Conservation (phyloP, 2,329 filamentous ascomycete species). For the Penicillium sp. region DNA sequence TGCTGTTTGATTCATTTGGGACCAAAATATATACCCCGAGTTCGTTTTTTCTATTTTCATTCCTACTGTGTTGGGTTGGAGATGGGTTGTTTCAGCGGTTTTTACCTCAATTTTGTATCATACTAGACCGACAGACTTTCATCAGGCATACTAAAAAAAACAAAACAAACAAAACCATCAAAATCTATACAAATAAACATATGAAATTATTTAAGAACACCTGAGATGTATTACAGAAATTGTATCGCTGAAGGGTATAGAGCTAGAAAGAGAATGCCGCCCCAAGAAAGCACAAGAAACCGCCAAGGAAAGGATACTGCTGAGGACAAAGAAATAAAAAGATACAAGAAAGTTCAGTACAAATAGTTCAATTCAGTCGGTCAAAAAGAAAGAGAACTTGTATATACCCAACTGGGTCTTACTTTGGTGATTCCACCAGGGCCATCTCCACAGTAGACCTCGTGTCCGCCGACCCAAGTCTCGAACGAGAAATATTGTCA, state of each 20-base stretch:
- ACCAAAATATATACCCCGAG: not conserved
- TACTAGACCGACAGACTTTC: not conserved
- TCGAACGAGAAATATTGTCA: not conserved
- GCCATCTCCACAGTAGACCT: constrained; percentile 12
- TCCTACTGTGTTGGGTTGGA: not conserved
- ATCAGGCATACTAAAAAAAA: not conserved
- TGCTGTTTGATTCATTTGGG: not conserved
- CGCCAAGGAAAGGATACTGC: not conserved
- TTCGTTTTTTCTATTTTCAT: not conserved
- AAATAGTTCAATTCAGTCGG: not conserved
- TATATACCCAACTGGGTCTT: not conserved
- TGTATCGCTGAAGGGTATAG: constrained; percentile 1
- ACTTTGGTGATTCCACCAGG: constrained; percentile 2
- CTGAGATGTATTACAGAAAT: not conserved
- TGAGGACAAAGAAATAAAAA: not conserved
- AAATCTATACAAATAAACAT: not conserved
- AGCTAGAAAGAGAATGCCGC: not conserved
- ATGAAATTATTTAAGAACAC: not conserved
- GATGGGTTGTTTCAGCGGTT: not conserved
- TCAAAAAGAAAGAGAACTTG: not conserved
- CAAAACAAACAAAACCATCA: not conserved
- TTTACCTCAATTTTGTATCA: not conserved
- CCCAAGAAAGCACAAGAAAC: not conserved
- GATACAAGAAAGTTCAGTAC: not conserved
- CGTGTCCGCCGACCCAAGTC: constrained; percentile 5